Conservation (phyloP, 441 rosid genomes). For the Erodium trifolium region DNA sequence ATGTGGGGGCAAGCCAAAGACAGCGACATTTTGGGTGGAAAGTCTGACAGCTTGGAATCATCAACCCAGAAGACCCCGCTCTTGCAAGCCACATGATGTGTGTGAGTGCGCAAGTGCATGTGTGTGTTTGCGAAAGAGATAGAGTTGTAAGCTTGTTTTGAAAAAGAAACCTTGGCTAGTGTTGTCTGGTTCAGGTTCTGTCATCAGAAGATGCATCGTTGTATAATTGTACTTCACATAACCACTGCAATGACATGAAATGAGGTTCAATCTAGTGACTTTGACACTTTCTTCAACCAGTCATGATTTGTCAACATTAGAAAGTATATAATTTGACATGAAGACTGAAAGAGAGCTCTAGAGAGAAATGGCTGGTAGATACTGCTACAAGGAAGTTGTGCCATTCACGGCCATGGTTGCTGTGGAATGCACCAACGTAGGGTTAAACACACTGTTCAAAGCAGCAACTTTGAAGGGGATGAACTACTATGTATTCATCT, state of each 20-base stretch:
- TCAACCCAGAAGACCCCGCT: too few relatives aligned
- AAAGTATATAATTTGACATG: neutral
- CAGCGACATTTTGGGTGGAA: neutral
- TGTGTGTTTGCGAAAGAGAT: neutral
- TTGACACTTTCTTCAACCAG: neutral
- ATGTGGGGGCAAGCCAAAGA: constrained; percentile 1
- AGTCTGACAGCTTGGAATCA: neutral
- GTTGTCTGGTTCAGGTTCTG: neutral
- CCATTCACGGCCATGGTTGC: constrained; percentile 3
- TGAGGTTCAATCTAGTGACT: neutral
- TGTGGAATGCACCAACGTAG: constrained; percentile 1
- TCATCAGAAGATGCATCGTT: neutral
- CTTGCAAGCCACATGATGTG: constrained; percentile 14
- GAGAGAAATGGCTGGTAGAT: neutral
- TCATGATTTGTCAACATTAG: neutral
- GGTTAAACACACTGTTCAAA: constrained; percentile 15
- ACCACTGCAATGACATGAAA: too few relatives aligned
- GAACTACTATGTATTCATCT: constrained; percentile 29
- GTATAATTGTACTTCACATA: neutral
- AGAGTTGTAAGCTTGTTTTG: constrained; percentile 5
- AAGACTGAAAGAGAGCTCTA: neutral
- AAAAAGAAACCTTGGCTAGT: neutral
- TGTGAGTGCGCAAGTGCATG: too few relatives aligned
- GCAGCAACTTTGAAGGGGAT: constrained; percentile 40
- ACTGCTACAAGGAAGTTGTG: neutral